Percentiles rank a stretch among this genome's conserved stretches.
phyloP scores from a whole-genome alignment of 192 early-diverging fungal genomes.

The Gamsiella multidivaricata region DNA sequence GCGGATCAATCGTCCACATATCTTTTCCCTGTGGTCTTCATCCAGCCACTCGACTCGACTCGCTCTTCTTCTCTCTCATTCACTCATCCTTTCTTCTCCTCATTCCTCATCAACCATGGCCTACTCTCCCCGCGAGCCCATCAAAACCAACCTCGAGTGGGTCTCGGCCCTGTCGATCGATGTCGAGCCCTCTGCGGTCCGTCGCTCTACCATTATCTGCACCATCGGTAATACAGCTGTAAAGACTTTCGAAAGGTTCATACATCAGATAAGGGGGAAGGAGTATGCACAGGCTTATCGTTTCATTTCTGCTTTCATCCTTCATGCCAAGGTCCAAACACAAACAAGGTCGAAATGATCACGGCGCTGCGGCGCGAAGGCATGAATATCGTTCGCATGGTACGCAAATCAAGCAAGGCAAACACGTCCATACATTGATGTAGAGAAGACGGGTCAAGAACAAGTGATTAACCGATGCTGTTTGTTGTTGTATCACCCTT shows the following conservation, averaged over 20 bases:
- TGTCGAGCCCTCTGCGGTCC: conserved; percentile 63
- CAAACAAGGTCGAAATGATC: conserved; percentile 78
- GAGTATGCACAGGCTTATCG: neutral
- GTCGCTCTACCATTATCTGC: conserved; percentile 88
- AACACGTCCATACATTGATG: neutral
- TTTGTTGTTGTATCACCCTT: too few species aligned
- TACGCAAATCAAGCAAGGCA: conserved; percentile 2
- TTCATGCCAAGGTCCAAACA: conserved; percentile 68
- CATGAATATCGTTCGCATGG: conserved; percentile 88
- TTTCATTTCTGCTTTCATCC: neutral
- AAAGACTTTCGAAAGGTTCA: too few species aligned
- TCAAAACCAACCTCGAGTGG: conserved; percentile 80
- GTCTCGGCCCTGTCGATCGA: conserved; percentile 73
- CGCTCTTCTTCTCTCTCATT: conserved; percentile 8
- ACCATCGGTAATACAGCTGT: conserved; percentile 67
- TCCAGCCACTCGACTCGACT: neutral
- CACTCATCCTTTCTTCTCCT: neutral
- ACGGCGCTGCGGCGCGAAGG: conserved; percentile 75
- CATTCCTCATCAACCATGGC: conserved; percentile 6
- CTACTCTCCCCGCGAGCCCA: conserved; percentile 28
- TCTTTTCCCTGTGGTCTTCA: conserved; percentile 1
- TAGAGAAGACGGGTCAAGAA: too few species aligned
- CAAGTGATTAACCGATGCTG: too few species aligned
- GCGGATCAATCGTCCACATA: too few species aligned
- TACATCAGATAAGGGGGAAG: too few species aligned